Conservation (phyloP, 768 basidiomycete genomes). For the Tricholoma furcatifolium region DNA sequence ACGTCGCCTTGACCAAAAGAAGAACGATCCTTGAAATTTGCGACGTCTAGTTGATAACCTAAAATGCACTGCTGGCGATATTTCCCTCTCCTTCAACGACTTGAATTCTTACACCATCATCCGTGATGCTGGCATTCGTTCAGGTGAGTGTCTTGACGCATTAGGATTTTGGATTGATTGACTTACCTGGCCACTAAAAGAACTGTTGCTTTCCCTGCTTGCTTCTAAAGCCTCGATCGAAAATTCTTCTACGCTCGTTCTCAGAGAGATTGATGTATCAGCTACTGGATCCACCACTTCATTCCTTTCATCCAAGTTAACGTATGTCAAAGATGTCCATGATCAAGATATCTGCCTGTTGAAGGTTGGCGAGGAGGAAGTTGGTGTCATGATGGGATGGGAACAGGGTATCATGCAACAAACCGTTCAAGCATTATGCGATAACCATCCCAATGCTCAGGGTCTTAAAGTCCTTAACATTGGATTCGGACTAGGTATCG, state of each 20-base stretch:
- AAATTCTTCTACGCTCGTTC: conserved; percentile 31
- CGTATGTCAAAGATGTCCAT: conserved; percentile 63
- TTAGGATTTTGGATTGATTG: conserved; percentile 3
- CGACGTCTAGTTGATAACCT: conserved; percentile 63
- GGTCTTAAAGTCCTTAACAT: conserved; percentile 79
- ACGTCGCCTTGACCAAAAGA: background rate
- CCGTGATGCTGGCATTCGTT: conserved; percentile 89
- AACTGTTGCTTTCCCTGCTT: conserved; percentile 68
- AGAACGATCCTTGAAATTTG: background rate
- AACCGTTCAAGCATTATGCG: conserved; percentile 69
- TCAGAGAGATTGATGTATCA: conserved; percentile 52
- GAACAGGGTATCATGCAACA: conserved; percentile 83
- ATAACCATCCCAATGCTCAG: conserved; percentile 43
- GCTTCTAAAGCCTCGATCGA: conserved; percentile 42
- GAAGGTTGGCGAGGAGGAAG: conserved; percentile 62
- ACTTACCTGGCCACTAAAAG: conserved; percentile 31
- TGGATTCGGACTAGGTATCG: conserved; percentile 94
- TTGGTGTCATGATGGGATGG: conserved; percentile 99
- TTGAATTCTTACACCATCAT: conserved; percentile 70
- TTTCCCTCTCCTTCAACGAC: conserved; percentile 86
- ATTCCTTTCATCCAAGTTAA: conserved; percentile 71
- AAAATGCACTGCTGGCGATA: conserved; percentile 84
- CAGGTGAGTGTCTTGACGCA: conserved; percentile 50
- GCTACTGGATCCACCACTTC: conserved; percentile 61
- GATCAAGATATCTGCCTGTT: conserved; percentile 86